These are phyloP conservation scores for Vanrija pseudolonga DNA, from an alignment of 1,284 basidiomycete species.

Conservation along the genomic window DNA sequence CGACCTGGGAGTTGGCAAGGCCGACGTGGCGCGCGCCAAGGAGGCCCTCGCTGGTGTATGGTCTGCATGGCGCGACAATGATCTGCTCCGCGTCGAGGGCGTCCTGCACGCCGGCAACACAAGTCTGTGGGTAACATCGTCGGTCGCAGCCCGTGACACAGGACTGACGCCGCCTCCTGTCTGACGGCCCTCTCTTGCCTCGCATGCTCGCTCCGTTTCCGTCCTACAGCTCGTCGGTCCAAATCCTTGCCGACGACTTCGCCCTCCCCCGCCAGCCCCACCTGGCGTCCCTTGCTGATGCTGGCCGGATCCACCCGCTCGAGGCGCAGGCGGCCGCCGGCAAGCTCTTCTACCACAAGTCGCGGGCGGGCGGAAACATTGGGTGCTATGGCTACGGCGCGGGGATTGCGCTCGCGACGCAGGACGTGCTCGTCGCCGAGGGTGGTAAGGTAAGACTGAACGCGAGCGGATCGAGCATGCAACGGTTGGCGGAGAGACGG, in stretches of 20 bases:
- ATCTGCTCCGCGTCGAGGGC: slow-evolving; percentile 10
- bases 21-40: neutral
- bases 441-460: slow-evolving; percentile 12
- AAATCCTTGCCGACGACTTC: slow-evolving; percentile 11
- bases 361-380: slow-evolving; percentile 14
- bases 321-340: slow-evolving; percentile 13
- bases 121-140: too few species aligned
- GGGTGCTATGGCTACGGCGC: slow-evolving; percentile 21
- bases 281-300: neutral
- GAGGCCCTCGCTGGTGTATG: slow-evolving; percentile 10
- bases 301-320: slow-evolving; percentile 7
- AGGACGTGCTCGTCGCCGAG: slow-evolving; percentile 20
- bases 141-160: too few species aligned
- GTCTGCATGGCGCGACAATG: slow-evolving; percentile 16
- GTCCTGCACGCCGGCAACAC: slow-evolving; percentile 3
- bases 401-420: slow-evolving; percentile 25
- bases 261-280: neutral
- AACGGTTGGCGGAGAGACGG: too few species aligned
- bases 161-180: too few species aligned
- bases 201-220: neutral
- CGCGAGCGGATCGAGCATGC: too few species aligned
- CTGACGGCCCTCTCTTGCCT: neutral
- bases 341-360: slow-evolving; percentile 21
- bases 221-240: neutral
- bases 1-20: slow-evolving; percentile 4